Evolutionary conservation across 78 protist genomes (phyloP).

Genomic region (Monosiga brevicollis): DNA sequence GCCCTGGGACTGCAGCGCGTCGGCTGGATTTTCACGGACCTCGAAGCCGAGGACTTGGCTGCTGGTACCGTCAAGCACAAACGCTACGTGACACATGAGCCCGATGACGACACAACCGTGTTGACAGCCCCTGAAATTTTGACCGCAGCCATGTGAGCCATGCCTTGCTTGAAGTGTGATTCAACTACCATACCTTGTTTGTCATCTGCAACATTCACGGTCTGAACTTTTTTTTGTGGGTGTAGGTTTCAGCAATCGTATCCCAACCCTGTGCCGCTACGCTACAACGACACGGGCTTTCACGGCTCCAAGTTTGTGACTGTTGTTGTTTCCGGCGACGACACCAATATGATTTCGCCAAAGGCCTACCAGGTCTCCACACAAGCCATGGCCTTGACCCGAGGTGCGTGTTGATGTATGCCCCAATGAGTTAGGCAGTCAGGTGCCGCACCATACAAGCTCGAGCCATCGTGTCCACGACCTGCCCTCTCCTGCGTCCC

Average conservation of each 20-base stretch:
- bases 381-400: conserved; percentile 21
- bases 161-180: too few relatives aligned
- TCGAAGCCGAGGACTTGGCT: conserved; percentile 25
- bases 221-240: too few relatives aligned
- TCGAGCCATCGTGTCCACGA: too few relatives aligned
- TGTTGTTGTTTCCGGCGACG: conserved; percentile 26
- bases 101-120: too few relatives aligned
- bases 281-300: conserved; percentile 8
- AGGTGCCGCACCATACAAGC: too few relatives aligned
- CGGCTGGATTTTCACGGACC: conserved; percentile 42
- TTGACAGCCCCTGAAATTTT: too few relatives aligned
- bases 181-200: too few relatives aligned
- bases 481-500: too few relatives aligned
- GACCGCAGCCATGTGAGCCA: too few relatives aligned
- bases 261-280: conserved; percentile 9
- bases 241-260: conserved; percentile 9
- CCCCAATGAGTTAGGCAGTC: too few relatives aligned
- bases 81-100: too few relatives aligned
- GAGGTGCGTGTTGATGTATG: background rate
- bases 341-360: background rate
- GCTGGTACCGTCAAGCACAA: conserved; percentile 18
- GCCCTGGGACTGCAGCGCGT: background rate
- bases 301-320: conserved; percentile 41
- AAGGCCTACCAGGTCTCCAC: conserved; percentile 37
- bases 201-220: too few relatives aligned